Evolutionary conservation across 805 yeast species (phyloP), one percentile per base, ranked within the genome.

Genomic region (Metschnikowia baotianmanensis): DNA sequence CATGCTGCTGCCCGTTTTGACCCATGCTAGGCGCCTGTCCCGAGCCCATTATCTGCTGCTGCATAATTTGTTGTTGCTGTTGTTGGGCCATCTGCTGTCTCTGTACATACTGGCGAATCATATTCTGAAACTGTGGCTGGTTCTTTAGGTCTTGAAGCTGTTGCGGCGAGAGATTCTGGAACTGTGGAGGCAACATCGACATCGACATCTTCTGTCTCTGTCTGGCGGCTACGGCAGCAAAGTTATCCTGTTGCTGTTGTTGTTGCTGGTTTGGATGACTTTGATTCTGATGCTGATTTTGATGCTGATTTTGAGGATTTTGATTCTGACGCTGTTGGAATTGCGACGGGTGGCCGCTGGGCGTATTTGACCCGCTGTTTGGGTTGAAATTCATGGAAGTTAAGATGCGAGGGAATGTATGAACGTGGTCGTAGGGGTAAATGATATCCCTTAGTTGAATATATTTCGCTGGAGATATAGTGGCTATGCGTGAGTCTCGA

Each of bases 91-190:
- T 58, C 50, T 65, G 77, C 43, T 62, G 74, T 33, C 65, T 53
- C 47, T 64, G 73, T 47, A 65, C 56, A 55, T 67, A 68, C 46
- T 57, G 61, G 35, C 65, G 53, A 59, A 72, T 56, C 45, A 66
- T 64, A 23, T 63, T 64, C 50, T 64, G 74, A 40, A 65, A 63
- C 46, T 68, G 74, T 3, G 72, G 71, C 50, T 68, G 74, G 47
- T 56, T 64, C 44, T 63, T 63, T 42, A 67, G 53, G 42, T 65
- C 72, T 47, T 68, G 72, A 31, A 67, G 58, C 41, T 66, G 74
- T 49, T 68, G 71, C 17, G 74, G 71, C 17, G 68, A 55, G 28
- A 68, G 50, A 37, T 65, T 64, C 30, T 46, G 52, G 30, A 52
- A 40, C 37, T 58, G 57, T 3, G 58, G 57, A 19, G 63, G 55